Evolutionary conservation across 78 protist species (phyloP).

Genomic region (Salpingoeca rosetta): DNA sequence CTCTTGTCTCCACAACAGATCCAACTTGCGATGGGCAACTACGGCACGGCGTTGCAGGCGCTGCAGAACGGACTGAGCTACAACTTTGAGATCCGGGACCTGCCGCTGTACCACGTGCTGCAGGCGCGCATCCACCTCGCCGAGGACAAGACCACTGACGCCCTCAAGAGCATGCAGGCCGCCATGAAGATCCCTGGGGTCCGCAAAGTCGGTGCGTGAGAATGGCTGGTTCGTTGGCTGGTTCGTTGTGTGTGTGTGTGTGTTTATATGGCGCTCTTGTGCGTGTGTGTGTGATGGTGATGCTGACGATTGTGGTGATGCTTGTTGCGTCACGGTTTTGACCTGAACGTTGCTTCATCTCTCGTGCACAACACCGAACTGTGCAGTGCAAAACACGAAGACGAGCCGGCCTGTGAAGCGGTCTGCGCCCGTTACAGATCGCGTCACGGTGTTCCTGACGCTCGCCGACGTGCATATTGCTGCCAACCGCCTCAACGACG

Average conservation of each 20-base stretch:
- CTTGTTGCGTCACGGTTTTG: too few species aligned
- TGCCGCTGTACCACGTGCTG: slow-evolving; percentile 39
- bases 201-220: too few species aligned
- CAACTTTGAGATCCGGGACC: slow-evolving; percentile 39
- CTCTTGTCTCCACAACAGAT: too few species aligned
- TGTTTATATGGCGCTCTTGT: too few species aligned
- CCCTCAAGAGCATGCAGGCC: slow-evolving; percentile 2
- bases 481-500: slow-evolving; percentile 1
- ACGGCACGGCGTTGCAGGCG: slow-evolving; percentile 9
- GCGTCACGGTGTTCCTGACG: background rate
- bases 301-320: too few species aligned
- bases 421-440: background rate
- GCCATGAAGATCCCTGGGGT: slow-evolving; percentile 45
- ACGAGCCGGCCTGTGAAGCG: background rate
- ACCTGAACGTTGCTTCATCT: too few species aligned
- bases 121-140: slow-evolving; percentile 3
- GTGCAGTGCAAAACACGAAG: background rate
- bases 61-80: slow-evolving; percentile 35
- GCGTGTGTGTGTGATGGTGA: too few species aligned
- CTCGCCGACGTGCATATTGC: background rate
- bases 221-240: too few species aligned
- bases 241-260: too few species aligned
- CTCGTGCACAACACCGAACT: too few species aligned
- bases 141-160: slow-evolving; percentile 19
- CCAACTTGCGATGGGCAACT: background rate